phyloP scores from a whole-genome alignment of 768 basidiomycete genomes.

The Mrakia frigida region DNA sequence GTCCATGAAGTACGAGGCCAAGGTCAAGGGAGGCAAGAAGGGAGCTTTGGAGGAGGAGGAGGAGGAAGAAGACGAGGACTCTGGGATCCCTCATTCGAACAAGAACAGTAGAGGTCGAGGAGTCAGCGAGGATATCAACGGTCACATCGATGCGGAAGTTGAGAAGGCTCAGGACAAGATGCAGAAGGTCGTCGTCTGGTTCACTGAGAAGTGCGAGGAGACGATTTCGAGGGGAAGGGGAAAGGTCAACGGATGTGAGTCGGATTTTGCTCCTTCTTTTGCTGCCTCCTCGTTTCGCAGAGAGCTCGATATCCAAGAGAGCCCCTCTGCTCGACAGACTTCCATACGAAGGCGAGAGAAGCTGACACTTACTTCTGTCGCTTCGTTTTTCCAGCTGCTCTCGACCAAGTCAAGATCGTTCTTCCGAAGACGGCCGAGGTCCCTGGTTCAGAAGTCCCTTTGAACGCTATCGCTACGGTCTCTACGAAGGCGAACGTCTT shows the following conservation, averaged over 20 bases:
- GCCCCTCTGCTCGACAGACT: not conserved
- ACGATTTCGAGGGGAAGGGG: constrained; percentile 17
- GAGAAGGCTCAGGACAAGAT: constrained; percentile 25
- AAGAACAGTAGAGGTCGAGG: not conserved
- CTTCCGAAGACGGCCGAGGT: constrained; percentile 34
- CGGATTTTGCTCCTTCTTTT: not conserved
- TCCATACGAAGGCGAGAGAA: not conserved
- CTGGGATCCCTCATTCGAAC: not conserved
- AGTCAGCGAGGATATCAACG: constrained; percentile 8
- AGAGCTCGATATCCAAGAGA: not conserved
- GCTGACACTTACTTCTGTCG: not conserved
- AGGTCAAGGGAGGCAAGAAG: constrained; percentile 15
- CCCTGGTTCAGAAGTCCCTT: constrained; percentile 31
- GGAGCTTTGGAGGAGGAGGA: constrained; percentile 16
- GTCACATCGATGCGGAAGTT: constrained; percentile 1
- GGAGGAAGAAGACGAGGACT: constrained; percentile 17
- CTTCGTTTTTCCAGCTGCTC: constrained; percentile 36
- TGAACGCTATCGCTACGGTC: constrained; percentile 42
- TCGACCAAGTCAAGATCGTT: constrained; percentile 41
- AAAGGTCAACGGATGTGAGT: constrained; percentile 21
- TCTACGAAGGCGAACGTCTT: constrained; percentile 40
- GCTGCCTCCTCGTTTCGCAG: not conserved
- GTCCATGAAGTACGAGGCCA: not conserved
- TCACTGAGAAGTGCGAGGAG: constrained; percentile 20
- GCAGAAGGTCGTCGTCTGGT: constrained; percentile 15